Conservation (phyloP, 306 rosid species). For the Sechiopsis laciniata region DNA sequence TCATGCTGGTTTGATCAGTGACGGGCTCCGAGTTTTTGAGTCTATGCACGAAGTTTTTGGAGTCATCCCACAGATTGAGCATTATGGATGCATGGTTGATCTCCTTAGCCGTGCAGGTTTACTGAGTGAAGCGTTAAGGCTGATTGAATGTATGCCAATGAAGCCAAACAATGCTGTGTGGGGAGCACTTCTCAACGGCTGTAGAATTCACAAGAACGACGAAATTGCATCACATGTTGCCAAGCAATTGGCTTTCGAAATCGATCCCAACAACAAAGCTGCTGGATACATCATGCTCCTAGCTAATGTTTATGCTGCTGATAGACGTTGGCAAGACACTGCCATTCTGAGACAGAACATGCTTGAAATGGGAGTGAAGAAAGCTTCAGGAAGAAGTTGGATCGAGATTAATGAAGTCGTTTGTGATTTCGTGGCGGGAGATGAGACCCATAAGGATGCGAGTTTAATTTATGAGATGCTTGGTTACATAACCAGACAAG, state of each 20-base stretch:
- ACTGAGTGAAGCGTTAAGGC: conserved; percentile 52
- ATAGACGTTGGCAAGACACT: conserved; percentile 58
- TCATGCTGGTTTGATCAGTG: conserved; percentile 57
- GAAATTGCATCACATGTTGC: conserved; percentile 49
- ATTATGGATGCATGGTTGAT: conserved; percentile 86
- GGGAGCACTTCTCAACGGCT: conserved; percentile 79
- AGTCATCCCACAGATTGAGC: conserved; percentile 57
- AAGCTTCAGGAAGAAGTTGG: conserved; percentile 70
- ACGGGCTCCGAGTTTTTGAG: conserved; percentile 48
- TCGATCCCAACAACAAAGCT: conserved; percentile 35
- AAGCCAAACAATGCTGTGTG: conserved; percentile 60
- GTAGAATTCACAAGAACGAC: conserved; percentile 58
- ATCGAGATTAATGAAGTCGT: conserved; percentile 47
- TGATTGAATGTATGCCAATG: conserved; percentile 62
- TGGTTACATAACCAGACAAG: conserved; percentile 36
- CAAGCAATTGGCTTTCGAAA: conserved; percentile 36
- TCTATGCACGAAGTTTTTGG: conserved; percentile 50
- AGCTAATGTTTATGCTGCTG: conserved; percentile 55
- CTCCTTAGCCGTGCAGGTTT: conserved; percentile 79
- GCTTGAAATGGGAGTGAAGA: conserved; percentile 54
- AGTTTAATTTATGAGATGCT: conserved; percentile 39
- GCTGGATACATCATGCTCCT: conserved; percentile 65
- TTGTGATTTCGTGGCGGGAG: conserved; percentile 55
- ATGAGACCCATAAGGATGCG: conserved; percentile 35
- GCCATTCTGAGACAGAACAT: conserved; percentile 47